A percentile compares a stretch with the other conserved stretches of the same genome.
These are phyloP conservation scores for Rhynchospora tenuis DNA, from an alignment of 176 grass and related monocot genomes.

Conservation along the genomic window DNA sequence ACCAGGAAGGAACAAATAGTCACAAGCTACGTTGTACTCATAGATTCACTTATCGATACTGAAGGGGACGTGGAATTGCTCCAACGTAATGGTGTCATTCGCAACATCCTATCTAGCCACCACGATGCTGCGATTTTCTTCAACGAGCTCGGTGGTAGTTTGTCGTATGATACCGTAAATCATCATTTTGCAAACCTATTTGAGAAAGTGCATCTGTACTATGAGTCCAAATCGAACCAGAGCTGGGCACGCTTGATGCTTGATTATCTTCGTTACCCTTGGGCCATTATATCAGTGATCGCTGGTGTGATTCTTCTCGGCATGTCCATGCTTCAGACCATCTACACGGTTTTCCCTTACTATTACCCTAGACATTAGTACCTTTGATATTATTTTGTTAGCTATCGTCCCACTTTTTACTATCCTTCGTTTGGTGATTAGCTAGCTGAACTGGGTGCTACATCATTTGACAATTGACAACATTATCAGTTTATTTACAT, in stretches of 20 bases:
- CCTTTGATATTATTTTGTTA: no score
- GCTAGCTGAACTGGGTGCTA: no score
- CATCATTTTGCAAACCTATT: constrained; percentile 5
- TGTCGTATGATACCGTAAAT: neutral
- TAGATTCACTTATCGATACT: constrained; percentile 7
- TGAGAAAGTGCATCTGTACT: constrained; percentile 15
- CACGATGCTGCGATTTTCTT: constrained; percentile 24
- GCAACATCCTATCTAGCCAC: constrained; percentile 22
- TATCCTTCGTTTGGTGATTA: no score
- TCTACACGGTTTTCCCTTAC: constrained; percentile 19
- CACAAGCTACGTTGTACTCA: constrained; percentile 20
- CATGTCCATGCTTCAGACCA: neutral
- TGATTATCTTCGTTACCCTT: constrained; percentile 24
- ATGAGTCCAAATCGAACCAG: constrained; percentile 5
- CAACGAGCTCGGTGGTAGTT: constrained; percentile 11
- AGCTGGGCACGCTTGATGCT: constrained; percentile 14
- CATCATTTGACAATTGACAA: no score
- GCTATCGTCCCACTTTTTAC: no score
- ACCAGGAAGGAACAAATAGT: neutral
- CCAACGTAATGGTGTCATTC: neutral
- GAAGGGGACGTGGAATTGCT: constrained; percentile 17
- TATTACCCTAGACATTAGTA: neutral
- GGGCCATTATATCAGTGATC: constrained; percentile 11
- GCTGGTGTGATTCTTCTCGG: constrained; percentile 1
- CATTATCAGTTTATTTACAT: no score